Percentiles rank a stretch among this genome's conserved stretches.
Evolutionary conservation across 2,329 filamentous ascomycete species (phyloP).

Genomic region (Cucurbitaria berberidis): DNA sequence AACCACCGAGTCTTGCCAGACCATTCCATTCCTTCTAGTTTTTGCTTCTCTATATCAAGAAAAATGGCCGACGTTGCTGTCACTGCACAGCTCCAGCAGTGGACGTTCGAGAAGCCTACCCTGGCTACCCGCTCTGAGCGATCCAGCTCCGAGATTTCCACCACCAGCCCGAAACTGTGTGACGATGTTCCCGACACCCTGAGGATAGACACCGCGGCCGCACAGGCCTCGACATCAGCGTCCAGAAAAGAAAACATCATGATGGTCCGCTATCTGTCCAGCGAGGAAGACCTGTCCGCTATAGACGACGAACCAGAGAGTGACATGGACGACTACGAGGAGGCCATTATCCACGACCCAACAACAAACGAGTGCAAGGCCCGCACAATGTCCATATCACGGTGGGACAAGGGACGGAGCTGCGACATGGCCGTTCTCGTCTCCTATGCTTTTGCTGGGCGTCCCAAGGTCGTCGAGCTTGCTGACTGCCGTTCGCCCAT

Average conservation of each 20-base stretch:
- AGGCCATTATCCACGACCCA: slow-evolving; percentile 39
- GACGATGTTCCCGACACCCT: slow-evolving; percentile 43
- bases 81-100: slow-evolving; percentile 45
- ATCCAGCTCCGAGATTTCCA: slow-evolving; percentile 38
- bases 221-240: slow-evolving; percentile 11
- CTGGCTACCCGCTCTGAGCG: slow-evolving; percentile 33
- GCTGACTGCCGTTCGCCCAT: slow-evolving; percentile 26
- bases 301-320: slow-evolving; percentile 37
- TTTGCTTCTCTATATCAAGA: slow-evolving; percentile 15
- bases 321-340: slow-evolving; percentile 43
- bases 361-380: slow-evolving; percentile 34
- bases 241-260: slow-evolving; percentile 30
- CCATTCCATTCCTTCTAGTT: slow-evolving; percentile 2
- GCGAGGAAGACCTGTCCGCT: slow-evolving; percentile 48
- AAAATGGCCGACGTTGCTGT: slow-evolving; percentile 42
- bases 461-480: slow-evolving; percentile 48
- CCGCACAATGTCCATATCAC: slow-evolving; percentile 41
- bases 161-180: slow-evolving; percentile 45
- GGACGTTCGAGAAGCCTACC: slow-evolving; percentile 45
- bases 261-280: slow-evolving; percentile 48
- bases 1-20: slow-evolving; percentile 4
- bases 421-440: slow-evolving; percentile 47
- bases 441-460: slow-evolving; percentile 46
- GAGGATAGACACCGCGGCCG: slow-evolving; percentile 38
- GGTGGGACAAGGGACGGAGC: slow-evolving; percentile 43